Conservation (phyloP, 2,329 filamentous ascomycete species). For the Venturia carpophila region DNA sequence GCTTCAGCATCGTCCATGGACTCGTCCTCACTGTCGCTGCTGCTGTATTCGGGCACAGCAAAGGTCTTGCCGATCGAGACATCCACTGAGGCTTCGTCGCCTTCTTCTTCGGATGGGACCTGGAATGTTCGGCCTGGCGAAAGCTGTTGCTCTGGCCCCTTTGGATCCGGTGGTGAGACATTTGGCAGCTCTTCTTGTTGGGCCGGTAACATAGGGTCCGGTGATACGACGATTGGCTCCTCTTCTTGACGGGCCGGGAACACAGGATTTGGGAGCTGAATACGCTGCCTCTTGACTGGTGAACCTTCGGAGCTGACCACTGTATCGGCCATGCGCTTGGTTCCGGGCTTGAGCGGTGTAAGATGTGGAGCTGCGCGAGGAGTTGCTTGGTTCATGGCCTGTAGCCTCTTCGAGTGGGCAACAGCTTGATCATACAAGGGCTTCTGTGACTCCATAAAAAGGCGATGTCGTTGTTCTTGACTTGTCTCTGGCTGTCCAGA, state of each 20-base stretch:
- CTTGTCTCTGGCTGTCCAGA: background rate
- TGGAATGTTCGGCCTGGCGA: conserved; percentile 8
- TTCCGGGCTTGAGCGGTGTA: background rate
- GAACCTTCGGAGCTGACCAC: background rate
- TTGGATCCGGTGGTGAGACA: background rate
- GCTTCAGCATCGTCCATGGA: background rate
- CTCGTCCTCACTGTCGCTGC: conserved; percentile 9
- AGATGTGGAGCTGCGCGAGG: background rate
- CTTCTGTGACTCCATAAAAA: background rate
- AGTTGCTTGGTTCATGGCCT: background rate
- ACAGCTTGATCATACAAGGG: background rate
- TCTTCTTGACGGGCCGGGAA: too few species aligned
- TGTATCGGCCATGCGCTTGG: background rate
- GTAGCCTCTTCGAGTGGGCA: background rate
- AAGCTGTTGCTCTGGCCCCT: background rate
- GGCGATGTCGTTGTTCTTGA: background rate
- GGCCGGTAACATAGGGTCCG: too few species aligned
- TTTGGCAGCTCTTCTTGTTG: background rate
- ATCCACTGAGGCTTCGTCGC: background rate
- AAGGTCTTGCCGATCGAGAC: background rate
- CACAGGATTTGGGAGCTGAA: background rate
- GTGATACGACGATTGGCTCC: background rate
- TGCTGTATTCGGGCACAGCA: background rate
- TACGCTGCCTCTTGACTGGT: conserved; percentile 1
- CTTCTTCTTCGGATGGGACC: background rate